These are phyloP conservation scores for Arthroderma uncinatum DNA, from an alignment of 2,329 filamentous ascomycete genomes.

Conservation along the genomic window DNA sequence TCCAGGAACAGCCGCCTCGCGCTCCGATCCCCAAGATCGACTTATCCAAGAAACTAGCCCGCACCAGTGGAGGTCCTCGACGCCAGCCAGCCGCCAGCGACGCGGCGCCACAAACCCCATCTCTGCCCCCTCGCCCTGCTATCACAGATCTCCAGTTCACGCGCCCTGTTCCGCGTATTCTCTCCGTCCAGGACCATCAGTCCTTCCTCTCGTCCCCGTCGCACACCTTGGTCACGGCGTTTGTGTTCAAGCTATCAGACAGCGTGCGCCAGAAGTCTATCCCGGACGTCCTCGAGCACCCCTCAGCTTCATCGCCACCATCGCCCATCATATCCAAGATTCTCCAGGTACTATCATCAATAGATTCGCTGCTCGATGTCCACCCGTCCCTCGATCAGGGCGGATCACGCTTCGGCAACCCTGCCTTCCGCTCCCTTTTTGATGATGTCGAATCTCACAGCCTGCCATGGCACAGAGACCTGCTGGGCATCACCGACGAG, in stretches of 20 bases:
- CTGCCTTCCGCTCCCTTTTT: slow-evolving; percentile 72
- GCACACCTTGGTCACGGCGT: slow-evolving; percentile 64
- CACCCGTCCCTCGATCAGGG: slow-evolving; percentile 76
- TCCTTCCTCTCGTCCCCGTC: slow-evolving; percentile 69
- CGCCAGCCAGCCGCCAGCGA: slow-evolving; percentile 27
- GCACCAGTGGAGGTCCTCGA: slow-evolving; percentile 25
- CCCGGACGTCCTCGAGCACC: slow-evolving; percentile 48
- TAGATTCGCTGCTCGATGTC: slow-evolving; percentile 53
- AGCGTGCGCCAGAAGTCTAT: slow-evolving; percentile 61
- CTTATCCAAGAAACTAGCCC: slow-evolving; percentile 31
- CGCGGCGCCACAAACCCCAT: slow-evolving; percentile 64
- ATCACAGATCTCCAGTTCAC: slow-evolving; percentile 50
- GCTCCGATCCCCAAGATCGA: slow-evolving; percentile 20
- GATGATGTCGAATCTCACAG: slow-evolving; percentile 38
- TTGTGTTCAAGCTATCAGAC: slow-evolving; percentile 78
- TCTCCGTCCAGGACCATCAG: slow-evolving; percentile 69
- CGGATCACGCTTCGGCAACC: slow-evolving; percentile 89
- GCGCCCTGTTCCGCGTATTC: slow-evolving; percentile 63
- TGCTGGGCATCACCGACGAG: slow-evolving; percentile 27
- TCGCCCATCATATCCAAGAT: slow-evolving; percentile 53
- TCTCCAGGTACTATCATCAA: slow-evolving; percentile 56
- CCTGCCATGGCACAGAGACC: slow-evolving; percentile 32
- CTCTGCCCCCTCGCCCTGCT: slow-evolving; percentile 57
- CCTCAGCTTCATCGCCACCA: slow-evolving; percentile 32
- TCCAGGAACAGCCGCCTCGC: slow-evolving; percentile 12